Evolutionary conservation across 2,329 filamentous ascomycete genomes (phyloP), one percentile per base, ranked within the genome.

Genomic region (Colletotrichum musicola): DNA sequence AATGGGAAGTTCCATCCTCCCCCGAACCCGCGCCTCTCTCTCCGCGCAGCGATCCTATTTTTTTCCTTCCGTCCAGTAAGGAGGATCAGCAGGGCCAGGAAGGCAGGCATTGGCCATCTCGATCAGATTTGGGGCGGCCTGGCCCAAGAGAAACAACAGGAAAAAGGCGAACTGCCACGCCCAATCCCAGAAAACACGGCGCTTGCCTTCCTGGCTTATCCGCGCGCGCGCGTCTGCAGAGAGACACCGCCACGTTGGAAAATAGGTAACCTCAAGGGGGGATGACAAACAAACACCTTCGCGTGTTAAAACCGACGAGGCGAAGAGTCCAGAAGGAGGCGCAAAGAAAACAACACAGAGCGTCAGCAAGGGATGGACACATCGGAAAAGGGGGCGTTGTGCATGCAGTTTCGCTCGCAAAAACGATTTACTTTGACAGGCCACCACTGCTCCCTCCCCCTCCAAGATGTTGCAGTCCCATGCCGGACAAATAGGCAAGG

Each of bases 371-470:
- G n/a, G 16, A 27, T 9, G 16, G 20, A 30, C n/a, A 18, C 5
- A 10, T 9, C 30, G 30, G 12, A 10, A 25, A 50, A 47, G 44
- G 44, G 46, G 57, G 42, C 44, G 46, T 59, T 49, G 42, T 51
- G 46, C 46, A 51, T 60, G 57, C 46, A 42, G 46, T 42, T 27
- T 27, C 18, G 2, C 18, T 22, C n/a, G n/a, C 22, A 25, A 25
- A n/a, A 60, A 51, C 42, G 57, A 60, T 2, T 2, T 4, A 60
- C 46, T 42, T 60, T 14, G 30, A 60, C 57, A 40, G 46, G 47
- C 46, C 30, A 60, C 27, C 57, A 20, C 20, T 20, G 18, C n/a
- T 18, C n/a, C 35, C 57, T 40, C 38, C 38, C 38, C 44, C 13
- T 27, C 25, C 6, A 40, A 27, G 38, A 6, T 22, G 46, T 7